Evolutionary conservation across 768 basidiomycete species (phyloP).

Genomic region (Suillus spraguei): DNA sequence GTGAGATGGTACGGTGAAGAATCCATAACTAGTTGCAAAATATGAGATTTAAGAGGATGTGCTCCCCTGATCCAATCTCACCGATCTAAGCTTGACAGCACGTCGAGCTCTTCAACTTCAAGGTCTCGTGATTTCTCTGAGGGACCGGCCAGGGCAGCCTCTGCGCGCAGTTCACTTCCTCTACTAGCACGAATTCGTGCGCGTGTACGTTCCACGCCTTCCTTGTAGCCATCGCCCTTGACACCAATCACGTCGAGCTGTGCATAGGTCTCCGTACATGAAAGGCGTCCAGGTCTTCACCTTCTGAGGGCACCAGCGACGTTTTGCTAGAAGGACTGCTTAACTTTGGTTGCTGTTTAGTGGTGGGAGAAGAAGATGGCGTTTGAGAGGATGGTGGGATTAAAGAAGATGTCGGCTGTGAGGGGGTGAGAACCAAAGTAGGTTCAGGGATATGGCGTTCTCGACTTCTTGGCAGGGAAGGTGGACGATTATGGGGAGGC

Average conservation of each 20-base stretch:
- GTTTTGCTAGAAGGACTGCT: conserved; percentile 50
- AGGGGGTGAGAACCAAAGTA: conserved; percentile 19
- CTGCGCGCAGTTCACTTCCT: conserved; percentile 60
- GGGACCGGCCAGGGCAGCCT: conserved; percentile 55
- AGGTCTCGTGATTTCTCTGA: conserved; percentile 68
- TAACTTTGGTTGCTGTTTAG: conserved; percentile 29
- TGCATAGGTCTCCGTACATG: conserved; percentile 89
- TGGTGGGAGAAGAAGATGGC: conserved; percentile 29
- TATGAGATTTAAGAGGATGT: conserved; percentile 17
- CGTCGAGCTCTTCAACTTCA: conserved; percentile 69
- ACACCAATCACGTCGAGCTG: conserved; percentile 90
- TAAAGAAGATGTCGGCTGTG: conserved; percentile 23
- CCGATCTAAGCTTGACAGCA: conserved; percentile 85
- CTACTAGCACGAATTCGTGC: conserved; percentile 61
- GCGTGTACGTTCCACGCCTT: conserved; percentile 92
- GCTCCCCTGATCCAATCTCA: conserved; percentile 39
- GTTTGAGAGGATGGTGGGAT: conserved; percentile 40
- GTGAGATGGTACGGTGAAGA: conserved; percentile 79
- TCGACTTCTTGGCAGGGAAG: conserved; percentile 24
- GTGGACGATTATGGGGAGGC: conserved; percentile 31
- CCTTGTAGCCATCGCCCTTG: conserved; percentile 91
- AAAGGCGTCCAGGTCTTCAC: conserved; percentile 81
- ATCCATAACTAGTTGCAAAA: conserved; percentile 74
- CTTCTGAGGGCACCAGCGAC: conserved; percentile 72
- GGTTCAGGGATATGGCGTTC: conserved; percentile 30